These are phyloP conservation scores for Zizania latifolia DNA, from an alignment of 176 grass and related monocot genomes.

Conservation along the genomic window DNA sequence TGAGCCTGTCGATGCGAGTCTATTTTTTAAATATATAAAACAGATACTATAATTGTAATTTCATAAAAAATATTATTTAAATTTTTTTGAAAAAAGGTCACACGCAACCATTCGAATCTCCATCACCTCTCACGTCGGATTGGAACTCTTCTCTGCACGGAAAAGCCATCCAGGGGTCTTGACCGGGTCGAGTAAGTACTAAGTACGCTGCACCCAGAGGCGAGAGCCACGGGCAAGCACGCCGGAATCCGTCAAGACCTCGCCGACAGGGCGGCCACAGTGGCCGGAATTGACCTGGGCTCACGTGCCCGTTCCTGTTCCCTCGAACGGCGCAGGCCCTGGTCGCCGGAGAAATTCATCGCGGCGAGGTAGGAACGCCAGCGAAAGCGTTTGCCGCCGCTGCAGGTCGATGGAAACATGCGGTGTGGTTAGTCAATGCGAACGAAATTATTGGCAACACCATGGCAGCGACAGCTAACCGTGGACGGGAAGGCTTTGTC, in stretches of 20 bases:
- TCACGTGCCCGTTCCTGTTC: conserved; percentile 1
- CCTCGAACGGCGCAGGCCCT: not conserved
- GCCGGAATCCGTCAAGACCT: conserved; percentile 3
- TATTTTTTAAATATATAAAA: too few relatives aligned
- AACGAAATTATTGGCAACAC: not conserved
- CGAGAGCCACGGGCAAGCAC: not conserved
- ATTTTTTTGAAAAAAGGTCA: too few relatives aligned
- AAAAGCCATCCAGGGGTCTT: too few relatives aligned
- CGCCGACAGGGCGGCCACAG: not conserved
- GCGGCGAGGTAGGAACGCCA: not conserved
- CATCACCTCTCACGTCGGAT: not conserved
- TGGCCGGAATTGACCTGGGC: not conserved
- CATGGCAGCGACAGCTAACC: not conserved
- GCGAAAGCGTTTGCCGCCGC: not conserved
- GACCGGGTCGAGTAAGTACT: not conserved
- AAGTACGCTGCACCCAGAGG: not conserved
- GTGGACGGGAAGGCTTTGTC: not conserved
- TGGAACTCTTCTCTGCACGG: not conserved
- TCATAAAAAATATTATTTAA: too few relatives aligned
- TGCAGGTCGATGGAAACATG: not conserved
- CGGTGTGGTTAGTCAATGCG: not conserved
- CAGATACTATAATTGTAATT: too few relatives aligned
- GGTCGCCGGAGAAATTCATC: not conserved
- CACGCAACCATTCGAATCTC: not conserved
- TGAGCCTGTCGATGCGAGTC: too few relatives aligned